Base-by-base conservation (phyloP, 148 eudicot genomes). In the Rhododendron mucronatum region DNA sequence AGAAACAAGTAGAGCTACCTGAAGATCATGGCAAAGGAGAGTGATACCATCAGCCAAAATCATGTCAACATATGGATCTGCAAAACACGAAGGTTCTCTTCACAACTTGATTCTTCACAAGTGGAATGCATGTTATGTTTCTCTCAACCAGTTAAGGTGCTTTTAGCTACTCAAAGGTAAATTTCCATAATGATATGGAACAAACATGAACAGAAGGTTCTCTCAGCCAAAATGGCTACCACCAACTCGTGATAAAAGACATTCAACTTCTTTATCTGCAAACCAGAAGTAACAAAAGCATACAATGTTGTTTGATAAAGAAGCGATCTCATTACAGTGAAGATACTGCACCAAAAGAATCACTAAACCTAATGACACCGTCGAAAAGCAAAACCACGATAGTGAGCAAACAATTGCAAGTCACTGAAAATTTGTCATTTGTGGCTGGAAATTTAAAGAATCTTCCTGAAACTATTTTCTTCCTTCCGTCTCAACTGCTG, bases 61-160 rank as follows among this genome's bases (percentile, higher is more conserved):
- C 93, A 96, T 94, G 89, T 96, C 98, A 74, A 89, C 92, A 91
- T 96, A 91, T 50, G 93, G 94, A 91, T 95, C 99, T 96, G 95
- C 81, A 90, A 63, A 87, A 76, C 83, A 71, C 4, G 13, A 30
- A 10, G 28, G 23, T 61, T 35, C 69, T 81, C 50, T n/a, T 37
- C 45, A 74, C 30, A 50, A 14, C 23, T 20, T 50, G 9, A 51
- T 41, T 41, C 44, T 41, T 41, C 51, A 9, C 51, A 75, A 35
- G 14, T 74, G 85, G 7, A 74, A 48, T n/a, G 55, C 33, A 44
- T 39, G 74, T 82, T 61, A 59, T 63, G 44, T 41, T 41, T 41
- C 85, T 67, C 11, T 65, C 37, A 67, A 53, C n/a, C 37, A n/a
- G 77, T 65, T 83, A 59, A 73, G 67, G 48, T 82, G 67, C 9